These are phyloP conservation scores for Corchorus capsularis DNA, from an alignment of 345 rosid species.

Conservation along the genomic window DNA sequence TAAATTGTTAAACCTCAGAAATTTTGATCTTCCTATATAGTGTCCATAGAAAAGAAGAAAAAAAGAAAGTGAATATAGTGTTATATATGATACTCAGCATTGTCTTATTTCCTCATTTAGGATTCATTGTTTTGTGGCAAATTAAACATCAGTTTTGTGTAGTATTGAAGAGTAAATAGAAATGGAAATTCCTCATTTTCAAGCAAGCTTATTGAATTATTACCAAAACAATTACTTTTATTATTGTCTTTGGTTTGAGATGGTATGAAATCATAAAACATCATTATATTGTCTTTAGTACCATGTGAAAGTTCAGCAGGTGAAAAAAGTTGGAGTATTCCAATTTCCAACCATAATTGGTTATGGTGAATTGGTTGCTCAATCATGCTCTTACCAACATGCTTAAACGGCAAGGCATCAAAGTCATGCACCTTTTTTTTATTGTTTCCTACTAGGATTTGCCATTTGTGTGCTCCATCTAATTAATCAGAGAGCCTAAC, in stretches of 20 bases:
- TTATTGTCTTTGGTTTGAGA: background rate
- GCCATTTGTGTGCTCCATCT: background rate
- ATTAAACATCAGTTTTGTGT: background rate
- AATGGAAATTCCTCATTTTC: slow-evolving; percentile 1
- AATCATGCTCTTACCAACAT: background rate
- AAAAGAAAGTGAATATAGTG: background rate
- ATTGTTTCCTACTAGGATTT: too few relatives aligned
- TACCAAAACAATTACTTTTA: background rate
- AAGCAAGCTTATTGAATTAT: background rate
- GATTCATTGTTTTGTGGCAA: background rate
- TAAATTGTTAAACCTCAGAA: slow-evolving; percentile 11
- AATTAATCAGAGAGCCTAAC: too few relatives aligned
- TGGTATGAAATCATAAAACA: background rate
- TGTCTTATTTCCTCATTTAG: slow-evolving; percentile 10
- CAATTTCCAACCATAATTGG: background rate
- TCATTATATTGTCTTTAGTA: background rate
- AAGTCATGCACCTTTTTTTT: too few relatives aligned
- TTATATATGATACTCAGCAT: background rate
- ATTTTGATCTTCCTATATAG: slow-evolving; percentile 12
- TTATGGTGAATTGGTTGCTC: background rate
- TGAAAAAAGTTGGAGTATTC: too few relatives aligned
- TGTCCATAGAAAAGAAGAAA: slow-evolving; percentile 30
- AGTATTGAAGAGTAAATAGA: slow-evolving; percentile 4
- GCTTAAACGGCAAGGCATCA: background rate
- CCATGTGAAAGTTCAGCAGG: too few relatives aligned